Conservation (phyloP, 2,329 filamentous ascomycete species). For the Pseudogymnoascus sp. region DNA sequence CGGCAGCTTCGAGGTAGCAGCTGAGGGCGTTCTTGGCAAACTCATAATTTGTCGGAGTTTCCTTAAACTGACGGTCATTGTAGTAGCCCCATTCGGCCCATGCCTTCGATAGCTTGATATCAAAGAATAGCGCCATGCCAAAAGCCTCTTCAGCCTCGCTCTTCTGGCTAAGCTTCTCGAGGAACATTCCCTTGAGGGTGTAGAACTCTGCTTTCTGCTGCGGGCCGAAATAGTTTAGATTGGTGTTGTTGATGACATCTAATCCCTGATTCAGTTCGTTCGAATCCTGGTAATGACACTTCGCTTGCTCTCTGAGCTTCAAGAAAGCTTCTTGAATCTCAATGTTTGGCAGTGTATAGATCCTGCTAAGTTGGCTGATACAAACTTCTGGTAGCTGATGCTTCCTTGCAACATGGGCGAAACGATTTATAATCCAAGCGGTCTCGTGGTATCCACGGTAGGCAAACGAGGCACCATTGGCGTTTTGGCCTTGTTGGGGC, state of each 20-base stretch:
- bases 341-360: constrained; percentile 97
- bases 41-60: constrained; percentile 71
- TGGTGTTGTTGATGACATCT: constrained; percentile 99
- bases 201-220: constrained; percentile 99
- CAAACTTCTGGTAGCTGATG: constrained; percentile 95
- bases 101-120: constrained; percentile 89
- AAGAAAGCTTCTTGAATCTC: constrained; percentile 99
- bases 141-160: constrained; percentile 90
- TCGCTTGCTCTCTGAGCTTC: constrained; percentile 96
- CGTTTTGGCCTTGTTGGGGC: constrained; percentile 69
- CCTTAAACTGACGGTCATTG: constrained; percentile 93
- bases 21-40: constrained; percentile 86
- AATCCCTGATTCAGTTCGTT: constrained; percentile 85
- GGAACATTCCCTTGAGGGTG: constrained; percentile 98
- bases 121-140: constrained; percentile 90
- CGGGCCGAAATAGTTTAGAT: constrained; percentile 93
- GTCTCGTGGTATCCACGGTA: constrained; percentile 98
- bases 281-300: constrained; percentile 95
- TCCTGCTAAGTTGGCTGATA: constrained; percentile 91
- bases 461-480: constrained; percentile 76
- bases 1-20: constrained; percentile 91
- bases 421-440: constrained; percentile 99
- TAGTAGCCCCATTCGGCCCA: constrained; percentile 99
- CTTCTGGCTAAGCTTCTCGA: constrained; percentile 85
- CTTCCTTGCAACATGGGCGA: constrained; percentile 94